Evolutionary conservation across 148 eudicot species (phyloP).

Genomic region (Persicaria maculosa): DNA sequence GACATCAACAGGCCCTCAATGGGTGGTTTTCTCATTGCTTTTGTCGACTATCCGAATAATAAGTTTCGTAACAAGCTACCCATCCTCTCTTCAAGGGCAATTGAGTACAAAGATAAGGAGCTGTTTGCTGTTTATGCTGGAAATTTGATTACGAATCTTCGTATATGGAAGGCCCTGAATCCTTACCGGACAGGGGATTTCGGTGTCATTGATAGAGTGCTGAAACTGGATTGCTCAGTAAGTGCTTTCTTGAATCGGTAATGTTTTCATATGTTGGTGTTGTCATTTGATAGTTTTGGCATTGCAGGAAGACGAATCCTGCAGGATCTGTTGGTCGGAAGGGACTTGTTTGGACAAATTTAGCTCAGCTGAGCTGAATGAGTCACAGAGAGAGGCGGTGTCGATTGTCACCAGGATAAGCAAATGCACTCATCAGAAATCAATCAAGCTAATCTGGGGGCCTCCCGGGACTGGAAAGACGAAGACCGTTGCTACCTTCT

Average conservation of each 20-base stretch:
- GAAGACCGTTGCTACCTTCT: constrained; percentile 39
- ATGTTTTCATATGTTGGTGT: too few species aligned
- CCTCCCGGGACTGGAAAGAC: constrained; percentile 76
- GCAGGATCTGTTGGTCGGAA: not conserved
- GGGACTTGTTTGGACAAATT: not conserved
- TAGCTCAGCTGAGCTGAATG: constrained; percentile 16
- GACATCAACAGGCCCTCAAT: not conserved
- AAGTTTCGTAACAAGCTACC: not conserved
- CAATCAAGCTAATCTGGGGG: constrained; percentile 52
- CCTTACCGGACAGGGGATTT: not conserved
- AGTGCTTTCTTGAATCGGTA: not conserved
- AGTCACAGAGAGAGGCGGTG: constrained; percentile 30
- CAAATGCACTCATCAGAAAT: constrained; percentile 18
- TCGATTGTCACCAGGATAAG: constrained; percentile 2
- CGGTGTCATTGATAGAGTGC: constrained; percentile 17
- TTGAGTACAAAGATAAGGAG: not conserved
- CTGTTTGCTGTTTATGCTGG: constrained; percentile 22
- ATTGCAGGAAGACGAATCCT: not conserved
- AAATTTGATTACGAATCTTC: constrained; percentile 27
- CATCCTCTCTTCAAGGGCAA: not conserved
- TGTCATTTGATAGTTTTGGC: too few species aligned
- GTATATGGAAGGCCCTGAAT: constrained; percentile 29
- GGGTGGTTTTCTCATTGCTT: not conserved
- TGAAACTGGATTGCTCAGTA: constrained; percentile 16
- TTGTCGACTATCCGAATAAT: not conserved